Percentiles rank a stretch among this genome's conserved stretches.
Evolutionary conservation across 805 yeast species (phyloP).

Genomic region (Yarrowia porcina): DNA sequence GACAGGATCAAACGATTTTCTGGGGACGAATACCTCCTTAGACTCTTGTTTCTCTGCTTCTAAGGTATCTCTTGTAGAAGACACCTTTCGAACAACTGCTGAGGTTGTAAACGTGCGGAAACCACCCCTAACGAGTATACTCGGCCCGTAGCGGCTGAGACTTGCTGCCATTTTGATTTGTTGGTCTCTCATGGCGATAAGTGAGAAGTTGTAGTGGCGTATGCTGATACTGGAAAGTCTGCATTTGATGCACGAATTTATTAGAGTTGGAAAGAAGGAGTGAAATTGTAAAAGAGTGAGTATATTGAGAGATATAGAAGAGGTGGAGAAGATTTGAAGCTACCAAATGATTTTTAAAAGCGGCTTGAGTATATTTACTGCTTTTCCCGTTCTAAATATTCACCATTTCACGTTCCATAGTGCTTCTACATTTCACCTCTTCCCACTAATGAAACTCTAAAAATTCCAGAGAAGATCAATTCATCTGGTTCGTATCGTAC

Average conservation of each 20-base stretch:
- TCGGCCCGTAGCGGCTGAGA: neutral
- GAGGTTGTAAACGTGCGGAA: neutral
- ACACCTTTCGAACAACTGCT: neutral
- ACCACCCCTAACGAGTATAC: neutral
- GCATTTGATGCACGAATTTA: conserved; percentile 4
- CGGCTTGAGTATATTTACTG: no score
- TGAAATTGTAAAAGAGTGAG: neutral
- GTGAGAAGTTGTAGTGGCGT: neutral
- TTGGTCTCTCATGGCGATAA: neutral
- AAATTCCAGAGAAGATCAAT: neutral
- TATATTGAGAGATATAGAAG: no score
- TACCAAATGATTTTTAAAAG: no score
- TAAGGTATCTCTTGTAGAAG: neutral
- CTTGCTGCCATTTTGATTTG: neutral
- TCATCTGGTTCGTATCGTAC: no score
- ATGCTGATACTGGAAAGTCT: neutral
- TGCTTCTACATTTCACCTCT: neutral
- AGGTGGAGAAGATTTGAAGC: no score
- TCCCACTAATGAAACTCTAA: neutral
- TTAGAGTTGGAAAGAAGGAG: neutral
- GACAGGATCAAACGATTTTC: neutral
- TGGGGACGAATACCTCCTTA: neutral
- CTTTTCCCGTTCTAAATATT: no score
- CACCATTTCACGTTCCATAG: no score
- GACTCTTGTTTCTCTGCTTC: neutral